Conservation (phyloP, 805 yeast species). For the Saturnispora zaruensis region DNA sequence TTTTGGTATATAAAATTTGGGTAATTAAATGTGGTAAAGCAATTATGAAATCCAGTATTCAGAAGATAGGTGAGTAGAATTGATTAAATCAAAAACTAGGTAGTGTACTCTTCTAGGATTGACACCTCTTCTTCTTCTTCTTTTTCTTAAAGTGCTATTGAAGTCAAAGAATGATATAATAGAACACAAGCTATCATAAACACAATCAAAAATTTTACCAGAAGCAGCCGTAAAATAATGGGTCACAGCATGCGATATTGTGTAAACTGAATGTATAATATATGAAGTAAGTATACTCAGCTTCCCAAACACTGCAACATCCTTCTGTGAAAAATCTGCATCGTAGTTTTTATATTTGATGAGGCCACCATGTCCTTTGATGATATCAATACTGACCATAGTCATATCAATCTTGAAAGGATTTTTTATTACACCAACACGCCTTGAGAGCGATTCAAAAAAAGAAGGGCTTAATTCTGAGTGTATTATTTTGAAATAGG, state of each 20-base stretch:
- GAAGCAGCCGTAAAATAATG: not conserved
- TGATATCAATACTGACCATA: conserved; percentile 18
- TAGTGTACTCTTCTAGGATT: conserved; percentile 22
- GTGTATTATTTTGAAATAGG: conserved; percentile 3
- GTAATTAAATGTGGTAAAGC: not conserved
- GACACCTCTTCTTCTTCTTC: conserved; percentile 10
- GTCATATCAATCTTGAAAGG: conserved; percentile 21
- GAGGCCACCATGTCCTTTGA: conserved; percentile 8
- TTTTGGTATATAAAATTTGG: not conserved
- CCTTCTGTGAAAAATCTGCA: not conserved
- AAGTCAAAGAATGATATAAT: not conserved
- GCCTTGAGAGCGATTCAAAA: conserved; percentile 7
- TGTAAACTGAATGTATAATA: not conserved
- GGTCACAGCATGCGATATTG: not conserved
- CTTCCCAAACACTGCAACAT: conserved; percentile 1
- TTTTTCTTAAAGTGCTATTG: conserved; percentile 1
- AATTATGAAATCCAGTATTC: conserved; percentile 13
- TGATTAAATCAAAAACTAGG: conserved; percentile 23
- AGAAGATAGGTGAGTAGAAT: not conserved
- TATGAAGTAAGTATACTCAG: not conserved
- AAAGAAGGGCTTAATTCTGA: conserved; percentile 13
- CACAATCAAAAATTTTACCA: not conserved
- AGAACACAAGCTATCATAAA: not conserved
- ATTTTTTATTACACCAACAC: conserved; percentile 8
- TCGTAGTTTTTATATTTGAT: not conserved